A percentile compares a stretch with the other conserved stretches of the same genome.
Conservation (phyloP, 2,329 filamentous ascomycete species). For the Fusarium aywerte region DNA sequence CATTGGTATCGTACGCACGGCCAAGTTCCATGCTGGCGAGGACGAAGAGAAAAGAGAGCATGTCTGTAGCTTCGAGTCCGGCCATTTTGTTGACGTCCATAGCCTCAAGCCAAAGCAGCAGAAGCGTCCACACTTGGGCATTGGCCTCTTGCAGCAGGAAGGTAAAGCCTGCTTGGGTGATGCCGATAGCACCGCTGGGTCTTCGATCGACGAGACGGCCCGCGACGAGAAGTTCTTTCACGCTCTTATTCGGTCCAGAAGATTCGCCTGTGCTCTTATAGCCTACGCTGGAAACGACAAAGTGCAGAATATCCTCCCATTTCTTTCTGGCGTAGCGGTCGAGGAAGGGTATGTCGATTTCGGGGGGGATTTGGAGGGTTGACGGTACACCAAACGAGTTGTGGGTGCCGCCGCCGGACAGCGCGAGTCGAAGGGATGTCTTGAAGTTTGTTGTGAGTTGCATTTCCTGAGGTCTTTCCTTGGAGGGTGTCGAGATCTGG, state of each 20-base stretch:
- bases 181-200: constrained; percentile 74
- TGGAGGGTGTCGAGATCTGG: constrained; percentile 68
- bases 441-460: constrained; percentile 85
- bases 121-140: constrained; percentile 94
- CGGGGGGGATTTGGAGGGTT: constrained; percentile 67
- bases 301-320: constrained; percentile 97
- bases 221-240: constrained; percentile 83
- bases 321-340: constrained; percentile 87
- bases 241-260: constrained; percentile 74
- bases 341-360: constrained; percentile 76
- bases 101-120: constrained; percentile 92
- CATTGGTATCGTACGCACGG: constrained; percentile 86
- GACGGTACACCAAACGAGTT: constrained; percentile 93
- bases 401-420: constrained; percentile 87
- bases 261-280: constrained; percentile 60
- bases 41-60: constrained; percentile 95
- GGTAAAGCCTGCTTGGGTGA: constrained; percentile 93
- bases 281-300: constrained; percentile 84
- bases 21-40: constrained; percentile 93
- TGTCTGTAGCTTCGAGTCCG: constrained; percentile 88
- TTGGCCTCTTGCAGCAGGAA: constrained; percentile 96
- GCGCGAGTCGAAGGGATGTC: constrained; percentile 82
- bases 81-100: constrained; percentile 69
- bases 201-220: constrained; percentile 80
- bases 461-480: constrained; percentile 75